Base-by-base conservation (phyloP, 768 basidiomycete species). In the Phanerochaete carnosa region DNA sequence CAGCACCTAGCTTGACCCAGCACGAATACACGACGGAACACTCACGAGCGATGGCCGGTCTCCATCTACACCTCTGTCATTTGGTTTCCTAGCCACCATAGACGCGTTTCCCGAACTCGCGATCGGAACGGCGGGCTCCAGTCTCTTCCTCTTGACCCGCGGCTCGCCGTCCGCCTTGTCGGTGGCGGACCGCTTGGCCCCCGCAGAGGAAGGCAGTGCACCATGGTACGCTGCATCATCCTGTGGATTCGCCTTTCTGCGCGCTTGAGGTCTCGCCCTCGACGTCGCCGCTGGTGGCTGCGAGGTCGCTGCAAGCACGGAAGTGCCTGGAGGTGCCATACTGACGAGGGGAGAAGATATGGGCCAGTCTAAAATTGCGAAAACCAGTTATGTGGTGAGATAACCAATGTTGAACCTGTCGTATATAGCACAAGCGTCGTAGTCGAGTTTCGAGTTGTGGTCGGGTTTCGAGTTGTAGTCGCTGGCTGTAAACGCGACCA, bases 131-230 rank as follows among this genome's bases (percentile, higher is more conserved):
- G 49, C 65, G 29, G 77, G 70, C 35, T 89, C 89, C 37, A 83
- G 77, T 64, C 88, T 82, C 74, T 90, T 92, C 66, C 90, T 76
- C 73, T 93, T 92, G 56, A 80, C 78, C 52, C 90, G 79, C 16
- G 87, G 84, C 65, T 92, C 90, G n/a, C 87, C 88, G 8, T 91
- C 89, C 26, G 76, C 80, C 66, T 84, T 83, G 55, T 92, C 90
- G 19, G 68, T 75, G 0, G 89, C 90, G 47, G 83, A 83, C 64
- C 90, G 75, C 69, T 92, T 92, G 19, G 79, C 71, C 37, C 83
- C 83, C 11, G 33, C 29, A 45, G 49, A 53, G 6, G 52, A 35
- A 4, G 45, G 55, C 29, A 64, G 19, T 4, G 61, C 55, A 7
- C 75, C 72, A 9, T 77, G 72, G 53, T 91, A 90, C 23, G 88